Conservation (phyloP, 495 filamentous ascomycete species). For the Hypoxylon cercidicola region DNA sequence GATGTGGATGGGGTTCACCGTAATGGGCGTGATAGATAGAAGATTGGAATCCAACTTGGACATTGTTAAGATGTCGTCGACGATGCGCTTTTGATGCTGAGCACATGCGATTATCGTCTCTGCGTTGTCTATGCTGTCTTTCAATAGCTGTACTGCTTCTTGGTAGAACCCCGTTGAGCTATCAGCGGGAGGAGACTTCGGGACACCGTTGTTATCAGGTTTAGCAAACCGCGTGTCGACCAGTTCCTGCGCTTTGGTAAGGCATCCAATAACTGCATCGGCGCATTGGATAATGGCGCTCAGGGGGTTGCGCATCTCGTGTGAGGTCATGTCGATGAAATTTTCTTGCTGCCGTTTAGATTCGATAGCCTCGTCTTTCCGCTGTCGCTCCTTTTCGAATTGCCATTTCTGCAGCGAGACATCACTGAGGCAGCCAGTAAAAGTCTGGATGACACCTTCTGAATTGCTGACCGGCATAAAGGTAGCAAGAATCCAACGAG, state of each 20-base stretch:
- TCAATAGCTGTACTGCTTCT: constrained; percentile 52
- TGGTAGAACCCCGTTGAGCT: constrained; percentile 28
- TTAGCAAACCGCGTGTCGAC: constrained; percentile 15
- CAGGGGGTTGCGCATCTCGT: constrained; percentile 87
- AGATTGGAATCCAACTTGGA: constrained; percentile 88
- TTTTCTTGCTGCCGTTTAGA: constrained; percentile 78
- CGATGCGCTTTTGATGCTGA: constrained; percentile 79
- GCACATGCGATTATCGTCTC: constrained; percentile 86
- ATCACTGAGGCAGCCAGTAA: constrained; percentile 72
- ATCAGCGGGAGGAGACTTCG: neutral
- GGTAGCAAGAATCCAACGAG: constrained; percentile 71
- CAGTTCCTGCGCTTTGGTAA: constrained; percentile 52
- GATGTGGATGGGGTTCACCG: constrained; percentile 74
- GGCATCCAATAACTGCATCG: constrained; percentile 73
- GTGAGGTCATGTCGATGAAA: constrained; percentile 88
- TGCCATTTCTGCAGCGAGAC: constrained; percentile 69
- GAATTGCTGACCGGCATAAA: constrained; percentile 72
- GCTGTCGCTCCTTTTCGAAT: constrained; percentile 69
- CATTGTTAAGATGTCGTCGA: constrained; percentile 84
- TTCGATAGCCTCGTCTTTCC: constrained; percentile 70
- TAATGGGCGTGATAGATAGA: constrained; percentile 77
- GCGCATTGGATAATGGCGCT: constrained; percentile 83
- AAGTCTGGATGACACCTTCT: constrained; percentile 68
- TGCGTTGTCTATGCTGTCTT: constrained; percentile 76
- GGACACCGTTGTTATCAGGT: constrained; percentile 1